These are phyloP conservation scores for Kodamaea suecica DNA, from an alignment of 1,139 yeast species.

Conservation along the genomic window DNA sequence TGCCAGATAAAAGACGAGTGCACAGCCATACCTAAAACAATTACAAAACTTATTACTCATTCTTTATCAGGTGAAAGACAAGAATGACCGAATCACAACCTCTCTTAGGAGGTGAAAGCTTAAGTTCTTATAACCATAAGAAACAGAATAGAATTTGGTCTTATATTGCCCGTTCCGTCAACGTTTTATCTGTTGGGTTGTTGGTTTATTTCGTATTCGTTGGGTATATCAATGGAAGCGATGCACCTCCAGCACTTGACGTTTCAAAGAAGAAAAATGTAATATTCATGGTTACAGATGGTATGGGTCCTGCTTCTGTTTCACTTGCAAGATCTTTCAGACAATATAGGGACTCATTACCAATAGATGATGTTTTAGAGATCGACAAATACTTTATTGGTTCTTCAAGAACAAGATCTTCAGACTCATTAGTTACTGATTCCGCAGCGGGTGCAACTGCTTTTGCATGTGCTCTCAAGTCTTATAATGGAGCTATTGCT, in stretches of 20 bases:
- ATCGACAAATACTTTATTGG: conserved; percentile 25
- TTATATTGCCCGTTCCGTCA: conserved; percentile 7
- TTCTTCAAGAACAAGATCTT: conserved; percentile 24
- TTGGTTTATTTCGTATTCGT: conserved; percentile 12
- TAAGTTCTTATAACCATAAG: conserved; percentile 12
- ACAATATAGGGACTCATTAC: conserved; percentile 22
- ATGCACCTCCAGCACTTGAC: conserved; percentile 9
- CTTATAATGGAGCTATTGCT: conserved; percentile 29
- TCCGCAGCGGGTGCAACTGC: conserved; percentile 32
- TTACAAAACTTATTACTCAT: no score
- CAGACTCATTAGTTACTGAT: conserved; percentile 24
- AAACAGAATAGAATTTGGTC: conserved; percentile 4
- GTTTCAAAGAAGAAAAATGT: conserved; percentile 19
- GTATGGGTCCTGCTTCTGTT: conserved; percentile 30
- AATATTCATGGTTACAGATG: conserved; percentile 30
- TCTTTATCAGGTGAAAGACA: no score
- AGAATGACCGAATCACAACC: conserved; percentile 14
- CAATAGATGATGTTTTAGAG: conserved; percentile 19
- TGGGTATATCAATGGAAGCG: conserved; percentile 5
- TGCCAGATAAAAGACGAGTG: no score
- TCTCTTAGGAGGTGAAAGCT: conserved; percentile 15
- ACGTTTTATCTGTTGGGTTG: conserved; percentile 11
- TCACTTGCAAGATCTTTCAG: conserved; percentile 25
- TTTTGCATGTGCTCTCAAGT: conserved; percentile 25
- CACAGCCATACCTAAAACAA: no score